Evolutionary conservation across 768 basidiomycete species (phyloP), one percentile per base, ranked within the genome.

Genomic region (Omphalotus guepiniiformis): DNA sequence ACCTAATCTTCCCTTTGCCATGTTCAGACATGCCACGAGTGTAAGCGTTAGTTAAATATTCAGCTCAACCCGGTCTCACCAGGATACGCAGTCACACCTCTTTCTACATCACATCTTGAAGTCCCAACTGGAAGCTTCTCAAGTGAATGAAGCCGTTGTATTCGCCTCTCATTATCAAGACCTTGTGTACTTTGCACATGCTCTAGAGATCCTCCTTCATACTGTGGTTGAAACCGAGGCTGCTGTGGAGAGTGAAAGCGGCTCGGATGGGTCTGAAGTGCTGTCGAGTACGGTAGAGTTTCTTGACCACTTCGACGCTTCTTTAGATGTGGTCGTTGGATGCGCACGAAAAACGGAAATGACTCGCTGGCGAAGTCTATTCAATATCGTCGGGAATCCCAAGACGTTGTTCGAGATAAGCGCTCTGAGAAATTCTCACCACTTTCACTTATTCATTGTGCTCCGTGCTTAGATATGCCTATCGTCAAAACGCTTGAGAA

Each of bases 261-360:
- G 56, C 39, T 53, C 56, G 27, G 64, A 69, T 27, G 58, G 58
- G 39, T 45, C 56, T 13, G 51, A 63, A n/a, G 66, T 85, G 9
- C 66, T 97, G 25, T 74, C 83, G 0, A 70, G 73, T 2, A 84
- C 88, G 7, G 74, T 98, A 52, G 88, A 92, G 53, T 97, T 99
- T 58, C 68, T 99, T 53, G 96, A 99, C 58, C 83, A 97, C 61
- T 98, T 98, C 59, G 89, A 94, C 51, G 87, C 80, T 43, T 79
- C 87, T 5, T 67, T 97, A 47, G 93, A 97, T 49, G 93, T 98
- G 6, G 90, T 98, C 11, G 94, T 97, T 8, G 85, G 89, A 4
- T 97, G 95, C 57, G 95, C 96, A 16, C 75, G 96, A 44, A 99
- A 99, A 70, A 97, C 92, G 5, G 96, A 99, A 66, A 78, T 94